Evolutionary conservation across 257 asterid genomes (phyloP).

Genomic region (Nyctanthes arbortristis): DNA sequence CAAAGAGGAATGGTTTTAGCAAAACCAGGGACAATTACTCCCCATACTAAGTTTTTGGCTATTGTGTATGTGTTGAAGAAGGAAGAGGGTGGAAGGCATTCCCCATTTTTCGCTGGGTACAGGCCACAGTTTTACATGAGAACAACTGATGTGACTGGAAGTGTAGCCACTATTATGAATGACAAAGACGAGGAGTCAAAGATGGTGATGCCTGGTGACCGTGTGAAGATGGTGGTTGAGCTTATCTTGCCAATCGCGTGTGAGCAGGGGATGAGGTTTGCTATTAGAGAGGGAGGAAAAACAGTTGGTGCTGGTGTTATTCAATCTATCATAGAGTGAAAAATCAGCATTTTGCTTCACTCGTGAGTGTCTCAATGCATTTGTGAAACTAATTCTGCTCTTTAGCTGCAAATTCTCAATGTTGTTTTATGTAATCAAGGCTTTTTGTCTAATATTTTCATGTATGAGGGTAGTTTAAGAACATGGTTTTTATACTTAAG

Average conservation of each 20-base stretch:
- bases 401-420: constrained; percentile 24
- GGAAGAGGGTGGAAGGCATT: constrained; percentile 64
- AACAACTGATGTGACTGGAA: constrained; percentile 51
- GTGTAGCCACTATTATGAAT: constrained; percentile 39
- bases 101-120: constrained; percentile 45
- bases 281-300: constrained; percentile 94
- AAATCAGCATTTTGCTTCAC: constrained; percentile 10
- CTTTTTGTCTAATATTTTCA: constrained; percentile 34
- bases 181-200: constrained; percentile 74
- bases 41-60: constrained; percentile 44
- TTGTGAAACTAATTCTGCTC: constrained; percentile 21
- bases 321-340: constrained; percentile 70
- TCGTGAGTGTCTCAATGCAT: constrained; percentile 16
- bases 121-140: constrained; percentile 66
- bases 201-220: constrained; percentile 99
- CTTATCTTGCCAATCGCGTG: constrained; percentile 91
- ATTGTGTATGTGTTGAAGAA: constrained; percentile 55
- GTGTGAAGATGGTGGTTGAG: constrained; percentile 94
- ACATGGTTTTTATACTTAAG: constrained; percentile 36
- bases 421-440: constrained; percentile 40
- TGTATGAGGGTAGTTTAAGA: constrained; percentile 43
- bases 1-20: constrained; percentile 63
- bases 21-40: constrained; percentile 45
- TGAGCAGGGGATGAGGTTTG: constrained; percentile 97
- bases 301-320: constrained; percentile 97